phyloP scores from a whole-genome alignment of 805 yeast species.

The Ogataea trehaloabstinens region DNA sequence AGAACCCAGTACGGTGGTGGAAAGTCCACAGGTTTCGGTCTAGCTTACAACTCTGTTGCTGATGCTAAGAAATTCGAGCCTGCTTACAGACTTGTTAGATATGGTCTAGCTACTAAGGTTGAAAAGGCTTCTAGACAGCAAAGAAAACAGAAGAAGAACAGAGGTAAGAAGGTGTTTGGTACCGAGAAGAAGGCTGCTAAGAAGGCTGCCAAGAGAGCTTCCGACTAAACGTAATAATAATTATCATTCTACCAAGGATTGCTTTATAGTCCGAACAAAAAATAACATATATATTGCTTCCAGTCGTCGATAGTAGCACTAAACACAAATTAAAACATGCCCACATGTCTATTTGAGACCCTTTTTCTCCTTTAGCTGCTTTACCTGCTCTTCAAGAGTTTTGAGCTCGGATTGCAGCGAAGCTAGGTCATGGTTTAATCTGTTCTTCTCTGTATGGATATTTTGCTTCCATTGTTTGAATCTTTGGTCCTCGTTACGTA shows the following conservation, averaged over 20 bases:
- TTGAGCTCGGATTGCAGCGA: conserved; percentile 78
- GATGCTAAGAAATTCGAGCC: conserved; percentile 99
- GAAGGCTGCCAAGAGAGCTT: conserved; percentile 85
- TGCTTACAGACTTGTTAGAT: conserved; percentile 97
- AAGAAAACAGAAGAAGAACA: conserved; percentile 99
- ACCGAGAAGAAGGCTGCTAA: conserved; percentile 94
- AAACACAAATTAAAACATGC: neutral
- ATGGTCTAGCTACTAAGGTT: conserved; percentile 94
- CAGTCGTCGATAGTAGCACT: neutral
- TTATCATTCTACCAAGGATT: conserved; percentile 2
- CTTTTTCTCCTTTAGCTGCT: conserved; percentile 54
- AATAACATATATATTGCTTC: neutral
- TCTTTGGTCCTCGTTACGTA: conserved; percentile 93
- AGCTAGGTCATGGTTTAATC: conserved; percentile 90
- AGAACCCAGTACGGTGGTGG: conserved; percentile 99
- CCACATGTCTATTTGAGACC: conserved; percentile 31
- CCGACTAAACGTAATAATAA: conserved; percentile 52
- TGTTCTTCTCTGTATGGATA: conserved; percentile 90
- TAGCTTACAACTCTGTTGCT: conserved; percentile 96
- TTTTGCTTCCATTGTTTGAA: conserved; percentile 99
- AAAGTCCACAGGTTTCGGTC: conserved; percentile 98
- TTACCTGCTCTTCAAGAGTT: conserved; percentile 72
- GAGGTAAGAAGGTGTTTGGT: conserved; percentile 98
- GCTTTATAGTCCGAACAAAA: conserved; percentile 1
- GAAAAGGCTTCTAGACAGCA: conserved; percentile 99